Evolutionary conservation across 352 stramenopile genomes (phyloP).

Genomic region (Phytophthora vignae): DNA sequence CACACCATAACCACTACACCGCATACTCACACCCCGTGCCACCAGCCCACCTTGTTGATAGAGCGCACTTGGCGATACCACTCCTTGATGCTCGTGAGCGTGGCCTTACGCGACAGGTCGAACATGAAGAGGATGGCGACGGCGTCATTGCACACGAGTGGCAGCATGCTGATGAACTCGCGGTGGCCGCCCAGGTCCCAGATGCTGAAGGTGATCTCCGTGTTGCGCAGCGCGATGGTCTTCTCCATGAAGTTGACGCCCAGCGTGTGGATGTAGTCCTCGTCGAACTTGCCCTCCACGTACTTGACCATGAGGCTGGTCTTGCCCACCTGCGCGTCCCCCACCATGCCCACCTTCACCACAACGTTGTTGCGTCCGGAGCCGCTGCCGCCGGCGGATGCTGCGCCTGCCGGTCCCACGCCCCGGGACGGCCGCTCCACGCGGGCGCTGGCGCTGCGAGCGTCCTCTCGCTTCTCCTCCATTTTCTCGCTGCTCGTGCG

Average conservation of each 20-base stretch:
- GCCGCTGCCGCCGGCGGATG: slow-evolving; percentile 29
- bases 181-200: slow-evolving; percentile 95
- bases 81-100: slow-evolving; percentile 93
- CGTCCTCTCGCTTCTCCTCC: slow-evolving; percentile 41
- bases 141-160: slow-evolving; percentile 95
- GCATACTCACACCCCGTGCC: not conserved
- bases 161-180: slow-evolving; percentile 96
- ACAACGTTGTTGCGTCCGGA: slow-evolving; percentile 89
- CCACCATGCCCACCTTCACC: slow-evolving; percentile 95
- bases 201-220: slow-evolving; percentile 96
- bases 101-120: slow-evolving; percentile 92
- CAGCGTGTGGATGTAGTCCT: slow-evolving; percentile 97
- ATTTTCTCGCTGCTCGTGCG: slow-evolving; percentile 28
- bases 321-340: slow-evolving; percentile 95
- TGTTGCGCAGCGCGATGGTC: slow-evolving; percentile 93
- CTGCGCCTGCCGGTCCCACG: slow-evolving; percentile 32
- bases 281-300: slow-evolving; percentile 96
- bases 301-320: slow-evolving; percentile 98
- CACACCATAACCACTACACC: not conserved
- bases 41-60: slow-evolving; percentile 83
- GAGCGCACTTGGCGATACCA: slow-evolving; percentile 93
- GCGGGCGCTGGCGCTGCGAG: slow-evolving; percentile 3
- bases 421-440: slow-evolving; percentile 41
- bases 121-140: slow-evolving; percentile 97
- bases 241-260: slow-evolving; percentile 98